A percentile compares a stretch with the other conserved stretches of the same genome.
phyloP scores from a whole-genome alignment of 768 basidiomycete genomes.

The Amanita polypyramis region DNA sequence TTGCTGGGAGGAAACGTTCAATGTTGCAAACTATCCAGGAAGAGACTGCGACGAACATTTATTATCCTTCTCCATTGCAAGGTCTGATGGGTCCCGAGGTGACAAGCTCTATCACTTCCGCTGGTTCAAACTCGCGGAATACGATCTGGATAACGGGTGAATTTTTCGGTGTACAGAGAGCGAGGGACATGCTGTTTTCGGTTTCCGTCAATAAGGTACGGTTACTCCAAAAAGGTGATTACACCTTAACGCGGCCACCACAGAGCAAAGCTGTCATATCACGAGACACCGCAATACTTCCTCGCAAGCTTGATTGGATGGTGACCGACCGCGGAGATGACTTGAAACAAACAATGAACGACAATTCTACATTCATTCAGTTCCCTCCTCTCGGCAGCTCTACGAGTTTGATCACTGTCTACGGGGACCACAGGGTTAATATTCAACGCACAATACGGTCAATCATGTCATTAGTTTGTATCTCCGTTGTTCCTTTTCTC shows the following conservation, averaged over 20 bases:
- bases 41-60: constrained; percentile 96
- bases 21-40: constrained; percentile 89
- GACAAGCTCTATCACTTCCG: constrained; percentile 27
- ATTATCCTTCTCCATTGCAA: constrained; percentile 84
- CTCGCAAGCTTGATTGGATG: constrained; percentile 98
- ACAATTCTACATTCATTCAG: constrained; percentile 93
- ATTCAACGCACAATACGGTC: constrained; percentile 90
- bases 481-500: background rate
- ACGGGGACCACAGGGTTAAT: constrained; percentile 87
- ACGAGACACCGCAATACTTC: constrained; percentile 86
- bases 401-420: constrained; percentile 87
- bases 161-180: constrained; percentile 92
- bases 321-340: constrained; percentile 94
- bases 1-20: constrained; percentile 81
- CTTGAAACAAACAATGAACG: constrained; percentile 84
- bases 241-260: background rate
- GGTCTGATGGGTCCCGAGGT: constrained; percentile 70
- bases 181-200: constrained; percentile 90
- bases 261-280: constrained; percentile 88
- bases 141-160: constrained; percentile 95
- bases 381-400: constrained; percentile 90
- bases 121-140: constrained; percentile 36
- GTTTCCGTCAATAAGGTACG: constrained; percentile 77
- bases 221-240: constrained; percentile 7
- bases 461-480: constrained; percentile 86